These are phyloP conservation scores for Tilletia indica DNA, from an alignment of 1,284 basidiomycete species.

Conservation along the genomic window DNA sequence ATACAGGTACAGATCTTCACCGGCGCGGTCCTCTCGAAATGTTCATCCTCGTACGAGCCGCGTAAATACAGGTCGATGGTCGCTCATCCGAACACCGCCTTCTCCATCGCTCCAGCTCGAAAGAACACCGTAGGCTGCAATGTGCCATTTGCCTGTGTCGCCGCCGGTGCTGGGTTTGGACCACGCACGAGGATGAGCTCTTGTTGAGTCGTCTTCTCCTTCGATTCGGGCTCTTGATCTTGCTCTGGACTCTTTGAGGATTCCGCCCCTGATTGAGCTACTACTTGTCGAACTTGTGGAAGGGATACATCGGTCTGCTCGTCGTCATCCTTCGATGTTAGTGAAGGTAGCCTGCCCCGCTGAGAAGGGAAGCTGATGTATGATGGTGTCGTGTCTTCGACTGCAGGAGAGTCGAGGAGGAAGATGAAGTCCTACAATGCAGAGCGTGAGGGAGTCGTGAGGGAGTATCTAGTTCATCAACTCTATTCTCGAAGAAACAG, in stretches of 20 bases:
- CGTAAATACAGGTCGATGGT: slow-evolving; percentile 36
- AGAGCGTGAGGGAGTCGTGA: too few species aligned
- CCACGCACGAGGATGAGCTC: slow-evolving; percentile 7
- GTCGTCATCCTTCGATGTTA: slow-evolving; percentile 20
- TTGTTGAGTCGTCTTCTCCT: slow-evolving; percentile 29
- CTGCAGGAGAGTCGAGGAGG: not conserved
- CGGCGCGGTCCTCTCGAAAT: too few species aligned
- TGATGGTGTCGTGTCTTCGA: not conserved
- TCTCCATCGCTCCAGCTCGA: slow-evolving; percentile 42
- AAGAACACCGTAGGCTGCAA: slow-evolving; percentile 30
- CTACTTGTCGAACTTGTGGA: too few species aligned
- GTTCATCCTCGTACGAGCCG: slow-evolving; percentile 20
- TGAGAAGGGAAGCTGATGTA: not conserved
- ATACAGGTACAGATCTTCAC: too few species aligned
- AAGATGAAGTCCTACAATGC: slow-evolving; percentile 14
- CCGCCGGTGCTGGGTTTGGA: not conserved
- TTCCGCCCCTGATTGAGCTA: too few species aligned
- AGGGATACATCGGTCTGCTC: not conserved
- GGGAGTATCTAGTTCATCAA: too few species aligned
- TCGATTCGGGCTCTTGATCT: slow-evolving; percentile 19
- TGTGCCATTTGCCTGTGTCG: slow-evolving; percentile 26
- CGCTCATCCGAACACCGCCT: slow-evolving; percentile 36
- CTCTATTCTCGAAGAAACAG: too few species aligned
- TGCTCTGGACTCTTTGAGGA: too few species aligned
- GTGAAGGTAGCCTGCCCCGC: too few species aligned